Percentiles rank a stretch among this genome's conserved stretches.
These are phyloP conservation scores for Oryza glaberrima DNA, from an alignment of 176 grass and related monocot species.

Conservation along the genomic window DNA sequence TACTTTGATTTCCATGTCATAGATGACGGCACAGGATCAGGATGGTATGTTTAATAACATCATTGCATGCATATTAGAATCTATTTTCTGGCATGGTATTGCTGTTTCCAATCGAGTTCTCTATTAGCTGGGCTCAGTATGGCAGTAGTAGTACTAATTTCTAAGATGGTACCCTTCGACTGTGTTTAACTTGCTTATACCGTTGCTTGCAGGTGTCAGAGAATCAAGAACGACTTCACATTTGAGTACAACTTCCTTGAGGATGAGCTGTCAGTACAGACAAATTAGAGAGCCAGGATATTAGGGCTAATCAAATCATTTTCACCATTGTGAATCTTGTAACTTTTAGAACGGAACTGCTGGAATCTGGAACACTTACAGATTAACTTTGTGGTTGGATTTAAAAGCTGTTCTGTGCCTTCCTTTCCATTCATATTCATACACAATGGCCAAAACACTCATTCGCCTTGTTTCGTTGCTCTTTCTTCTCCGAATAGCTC, in stretches of 20 bases:
- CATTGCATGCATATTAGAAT: not conserved
- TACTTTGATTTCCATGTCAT: constrained; percentile 94
- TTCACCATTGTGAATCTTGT: constrained; percentile 34
- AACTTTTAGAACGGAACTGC: constrained; percentile 21
- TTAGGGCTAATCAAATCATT: constrained; percentile 43
- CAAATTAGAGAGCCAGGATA: constrained; percentile 33
- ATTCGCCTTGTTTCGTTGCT: not conserved
- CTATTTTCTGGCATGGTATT: not conserved
- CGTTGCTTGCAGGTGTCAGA: constrained; percentile 84
- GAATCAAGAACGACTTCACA: constrained; percentile 93
- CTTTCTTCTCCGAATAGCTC: not conserved
- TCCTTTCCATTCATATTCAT: not conserved
- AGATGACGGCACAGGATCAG: constrained; percentile 78
- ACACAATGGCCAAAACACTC: not conserved
- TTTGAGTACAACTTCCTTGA: constrained; percentile 98
- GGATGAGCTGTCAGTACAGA: constrained; percentile 81
- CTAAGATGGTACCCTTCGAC: too few species aligned
- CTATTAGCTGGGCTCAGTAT: not conserved
- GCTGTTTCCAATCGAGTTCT: not conserved
- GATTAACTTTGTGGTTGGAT: constrained; percentile 9
- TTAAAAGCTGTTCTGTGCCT: constrained; percentile 22
- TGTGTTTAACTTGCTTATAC: constrained; percentile 13
- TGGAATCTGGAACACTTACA: constrained; percentile 29
- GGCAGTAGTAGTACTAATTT: not conserved
- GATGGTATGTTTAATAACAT: constrained; percentile 65